Evolutionary conservation across 805 yeast genomes (phyloP).

Genomic region (Yarrowia sp.): DNA sequence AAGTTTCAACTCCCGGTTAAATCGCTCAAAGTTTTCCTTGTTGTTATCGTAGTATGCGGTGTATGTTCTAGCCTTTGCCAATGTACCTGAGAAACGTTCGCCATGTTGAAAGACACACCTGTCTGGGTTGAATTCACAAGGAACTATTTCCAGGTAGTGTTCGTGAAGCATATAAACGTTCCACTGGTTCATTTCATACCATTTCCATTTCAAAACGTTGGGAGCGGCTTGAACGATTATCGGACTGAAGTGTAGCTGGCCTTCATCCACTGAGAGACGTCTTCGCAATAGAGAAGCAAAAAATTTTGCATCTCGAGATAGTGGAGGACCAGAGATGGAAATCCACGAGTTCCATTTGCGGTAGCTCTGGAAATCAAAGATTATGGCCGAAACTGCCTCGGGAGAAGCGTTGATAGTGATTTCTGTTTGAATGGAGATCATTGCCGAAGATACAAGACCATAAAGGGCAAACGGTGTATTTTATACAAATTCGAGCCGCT

Average conservation of each 20-base stretch:
- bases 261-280: not conserved
- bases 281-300: not conserved
- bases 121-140: not conserved
- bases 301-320: not conserved
- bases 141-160: not conserved
- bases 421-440: not conserved
- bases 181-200: not conserved
- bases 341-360: not conserved
- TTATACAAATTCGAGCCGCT: no score
- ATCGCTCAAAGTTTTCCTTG: not conserved
- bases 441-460: no score
- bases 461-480: no score
- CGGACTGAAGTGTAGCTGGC: not conserved
- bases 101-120: not conserved
- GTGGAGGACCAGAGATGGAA: not conserved
- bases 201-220: not conserved
- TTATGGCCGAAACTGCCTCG: not conserved
- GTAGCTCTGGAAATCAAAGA: not conserved
- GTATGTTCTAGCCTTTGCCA: not conserved
- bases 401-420: not conserved
- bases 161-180: not conserved
- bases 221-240: not conserved
- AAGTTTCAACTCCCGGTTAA: not conserved
- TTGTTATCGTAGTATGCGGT: not conserved
- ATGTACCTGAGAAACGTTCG: not conserved